Percentiles rank a stretch among this genome's conserved stretches.
These are phyloP conservation scores for Endocalyx cinctus DNA, from an alignment of 2,329 filamentous ascomycete species.

Conservation along the genomic window DNA sequence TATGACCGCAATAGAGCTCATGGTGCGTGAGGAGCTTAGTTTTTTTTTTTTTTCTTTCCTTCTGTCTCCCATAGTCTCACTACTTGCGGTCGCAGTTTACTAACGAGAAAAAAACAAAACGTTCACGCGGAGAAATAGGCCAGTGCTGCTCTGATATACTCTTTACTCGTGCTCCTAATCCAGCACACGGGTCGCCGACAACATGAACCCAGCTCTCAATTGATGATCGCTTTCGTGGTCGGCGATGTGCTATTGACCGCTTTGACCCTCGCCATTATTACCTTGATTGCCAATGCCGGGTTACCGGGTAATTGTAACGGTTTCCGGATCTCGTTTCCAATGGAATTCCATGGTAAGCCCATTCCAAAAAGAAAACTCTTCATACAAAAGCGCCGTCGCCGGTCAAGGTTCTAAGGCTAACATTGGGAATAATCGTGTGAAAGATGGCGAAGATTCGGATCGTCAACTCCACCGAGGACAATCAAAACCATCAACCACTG, in stretches of 20 bases:
- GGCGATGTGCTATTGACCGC: constrained; percentile 27
- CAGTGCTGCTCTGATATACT: constrained; percentile 26
- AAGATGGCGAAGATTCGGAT: too few species aligned
- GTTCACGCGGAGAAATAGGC: constrained; percentile 21
- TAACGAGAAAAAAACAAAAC: too few species aligned
- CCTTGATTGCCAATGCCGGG: constrained; percentile 27
- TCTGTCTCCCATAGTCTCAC: neutral
- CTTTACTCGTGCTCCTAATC: constrained; percentile 25
- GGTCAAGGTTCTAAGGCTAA: too few species aligned
- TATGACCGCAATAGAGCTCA: constrained; percentile 28
- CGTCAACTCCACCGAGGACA: too few species aligned
- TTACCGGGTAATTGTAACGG: constrained; percentile 31
- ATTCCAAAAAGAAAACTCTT: too few species aligned
- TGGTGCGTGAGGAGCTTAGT: constrained; percentile 25
- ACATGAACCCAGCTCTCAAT: constrained; percentile 13
- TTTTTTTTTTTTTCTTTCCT: neutral
- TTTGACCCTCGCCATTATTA: constrained; percentile 27
- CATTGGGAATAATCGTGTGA: too few species aligned
- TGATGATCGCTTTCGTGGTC: constrained; percentile 24
- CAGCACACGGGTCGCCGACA: constrained; percentile 24
- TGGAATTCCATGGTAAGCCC: too few species aligned
- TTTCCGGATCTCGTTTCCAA: too few species aligned
- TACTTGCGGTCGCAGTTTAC: too few species aligned
- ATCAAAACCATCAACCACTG: too few species aligned
- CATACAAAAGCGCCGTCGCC: too few species aligned